These are phyloP conservation scores for Ramaria sp. DNA, from an alignment of 768 basidiomycete species.

Conservation along the genomic window DNA sequence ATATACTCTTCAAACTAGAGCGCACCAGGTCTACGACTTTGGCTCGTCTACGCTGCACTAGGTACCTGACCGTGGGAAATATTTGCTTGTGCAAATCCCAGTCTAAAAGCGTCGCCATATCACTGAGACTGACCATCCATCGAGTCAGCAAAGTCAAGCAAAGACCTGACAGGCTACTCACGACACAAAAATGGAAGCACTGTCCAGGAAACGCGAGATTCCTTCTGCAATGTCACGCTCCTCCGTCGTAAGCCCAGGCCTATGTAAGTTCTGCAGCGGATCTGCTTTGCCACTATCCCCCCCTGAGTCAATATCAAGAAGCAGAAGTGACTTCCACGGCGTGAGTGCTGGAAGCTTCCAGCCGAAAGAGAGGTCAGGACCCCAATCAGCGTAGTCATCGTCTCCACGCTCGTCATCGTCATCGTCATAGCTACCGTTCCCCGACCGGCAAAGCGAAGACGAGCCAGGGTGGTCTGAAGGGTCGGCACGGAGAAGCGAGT, in stretches of 20 bases:
- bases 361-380: slow-evolving; percentile 54
- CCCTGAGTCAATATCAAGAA: slow-evolving; percentile 49
- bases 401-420: slow-evolving; percentile 44
- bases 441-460: not conserved
- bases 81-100: slow-evolving; percentile 79
- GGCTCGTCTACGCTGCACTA: slow-evolving; percentile 83
- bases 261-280: slow-evolving; percentile 48
- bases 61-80: slow-evolving; percentile 84
- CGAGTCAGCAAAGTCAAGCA: not conserved
- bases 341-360: slow-evolving; percentile 65
- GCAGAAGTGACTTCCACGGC: slow-evolving; percentile 88
- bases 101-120: slow-evolving; percentile 71
- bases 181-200: slow-evolving; percentile 66
- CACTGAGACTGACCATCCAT: slow-evolving; percentile 44
- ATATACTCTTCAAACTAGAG: slow-evolving; percentile 67
- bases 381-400: slow-evolving; percentile 40
- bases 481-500: slow-evolving; percentile 52
- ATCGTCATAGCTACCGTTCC: not conserved
- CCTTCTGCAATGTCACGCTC: slow-evolving; percentile 62
- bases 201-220: slow-evolving; percentile 65
- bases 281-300: slow-evolving; percentile 32
- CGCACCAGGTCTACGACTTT: slow-evolving; percentile 85
- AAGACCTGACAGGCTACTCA: slow-evolving; percentile 27
- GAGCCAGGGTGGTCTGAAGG: not conserved
- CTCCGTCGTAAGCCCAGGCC: slow-evolving; percentile 49